Conservation (phyloP, 2,329 filamentous ascomycete species). For the Diplodia mutila region DNA sequence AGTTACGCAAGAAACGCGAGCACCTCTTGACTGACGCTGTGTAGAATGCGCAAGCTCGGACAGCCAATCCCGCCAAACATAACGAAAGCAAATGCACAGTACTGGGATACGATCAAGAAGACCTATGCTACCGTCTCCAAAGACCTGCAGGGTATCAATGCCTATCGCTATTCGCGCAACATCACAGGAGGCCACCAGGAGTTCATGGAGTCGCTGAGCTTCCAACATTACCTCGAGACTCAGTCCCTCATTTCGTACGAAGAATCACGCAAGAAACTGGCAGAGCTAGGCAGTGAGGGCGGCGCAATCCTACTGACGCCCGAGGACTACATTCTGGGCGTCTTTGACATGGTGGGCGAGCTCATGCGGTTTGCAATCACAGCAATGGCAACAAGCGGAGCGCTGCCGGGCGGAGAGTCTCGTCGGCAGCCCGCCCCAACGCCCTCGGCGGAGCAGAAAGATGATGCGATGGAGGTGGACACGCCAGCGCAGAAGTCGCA, state of each 20-base stretch:
- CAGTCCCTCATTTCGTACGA: slow-evolving; percentile 73
- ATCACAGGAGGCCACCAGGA: slow-evolving; percentile 86
- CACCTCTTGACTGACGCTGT: slow-evolving; percentile 13
- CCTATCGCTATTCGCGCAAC: slow-evolving; percentile 77
- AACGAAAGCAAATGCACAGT: slow-evolving; percentile 69
- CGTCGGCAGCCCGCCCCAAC: slow-evolving; percentile 44
- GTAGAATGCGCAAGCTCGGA: slow-evolving; percentile 64
- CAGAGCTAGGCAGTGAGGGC: slow-evolving; percentile 42
- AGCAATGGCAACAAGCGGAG: slow-evolving; percentile 74
- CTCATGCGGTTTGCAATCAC: slow-evolving; percentile 97
- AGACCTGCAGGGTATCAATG: slow-evolving; percentile 78
- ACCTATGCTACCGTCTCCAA: slow-evolving; percentile 69
- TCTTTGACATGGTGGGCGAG: slow-evolving; percentile 94
- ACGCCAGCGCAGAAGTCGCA: slow-evolving; percentile 44
- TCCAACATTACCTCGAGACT: slow-evolving; percentile 81
- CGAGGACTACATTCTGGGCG: slow-evolving; percentile 85
- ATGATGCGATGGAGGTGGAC: slow-evolving; percentile 44
- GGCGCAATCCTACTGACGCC: slow-evolving; percentile 67
- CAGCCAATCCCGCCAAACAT: slow-evolving; percentile 69
- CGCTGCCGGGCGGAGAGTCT: slow-evolving; percentile 45
- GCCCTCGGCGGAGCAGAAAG: slow-evolving; percentile 23
- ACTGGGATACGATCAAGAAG: slow-evolving; percentile 70
- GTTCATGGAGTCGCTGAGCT: slow-evolving; percentile 88
- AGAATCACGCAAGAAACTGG: slow-evolving; percentile 54
- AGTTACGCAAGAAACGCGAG: background rate